phyloP scores from a whole-genome alignment of 495 filamentous ascomycete genomes.

The Clavariopsis aquatica region DNA sequence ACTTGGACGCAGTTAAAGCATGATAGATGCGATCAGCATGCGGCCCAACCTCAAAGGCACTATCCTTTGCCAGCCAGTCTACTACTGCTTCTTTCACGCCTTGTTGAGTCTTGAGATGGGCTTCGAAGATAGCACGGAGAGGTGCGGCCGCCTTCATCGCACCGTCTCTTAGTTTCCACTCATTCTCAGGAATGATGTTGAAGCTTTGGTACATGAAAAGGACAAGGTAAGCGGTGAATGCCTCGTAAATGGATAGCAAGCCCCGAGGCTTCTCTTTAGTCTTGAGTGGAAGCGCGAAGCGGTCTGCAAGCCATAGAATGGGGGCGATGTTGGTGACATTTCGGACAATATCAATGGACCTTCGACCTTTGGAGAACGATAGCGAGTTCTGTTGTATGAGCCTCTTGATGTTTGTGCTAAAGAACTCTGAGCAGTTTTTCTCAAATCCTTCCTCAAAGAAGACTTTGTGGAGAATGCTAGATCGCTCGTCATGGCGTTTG shows the following conservation, averaged over 20 bases:
- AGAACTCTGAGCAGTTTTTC: slow-evolving; percentile 44
- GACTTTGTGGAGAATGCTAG: slow-evolving; percentile 43
- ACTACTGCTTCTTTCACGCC: slow-evolving; percentile 34
- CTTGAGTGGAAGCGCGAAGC: slow-evolving; percentile 41
- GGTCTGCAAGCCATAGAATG: slow-evolving; percentile 40
- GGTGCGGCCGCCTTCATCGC: slow-evolving; percentile 34
- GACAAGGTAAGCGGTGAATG: slow-evolving; percentile 35
- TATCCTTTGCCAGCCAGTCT: slow-evolving; percentile 38
- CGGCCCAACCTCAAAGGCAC: slow-evolving; percentile 47
- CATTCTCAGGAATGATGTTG: slow-evolving; percentile 39
- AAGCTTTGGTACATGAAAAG: slow-evolving; percentile 41
- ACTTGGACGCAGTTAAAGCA: slow-evolving; percentile 27
- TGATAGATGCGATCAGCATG: slow-evolving; percentile 45
- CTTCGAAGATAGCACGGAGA: slow-evolving; percentile 43
- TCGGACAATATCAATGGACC: slow-evolving; percentile 49
- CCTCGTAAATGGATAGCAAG: slow-evolving; percentile 29
- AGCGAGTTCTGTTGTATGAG: slow-evolving; percentile 46
- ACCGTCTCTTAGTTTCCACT: slow-evolving; percentile 42
- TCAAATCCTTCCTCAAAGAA: slow-evolving; percentile 50
- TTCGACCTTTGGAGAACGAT: slow-evolving; percentile 39
- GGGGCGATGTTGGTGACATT: slow-evolving; percentile 46
- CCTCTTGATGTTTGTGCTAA: slow-evolving; percentile 40
- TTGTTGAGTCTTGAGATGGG: slow-evolving; percentile 46
- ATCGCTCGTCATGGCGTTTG: slow-evolving; percentile 42
- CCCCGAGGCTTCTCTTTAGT: slow-evolving; percentile 34